A percentile compares a stretch with the other conserved stretches of the same genome.
These are phyloP conservation scores for Rhodomyrtus psidioides DNA, from an alignment of 441 rosid species.

Conservation along the genomic window DNA sequence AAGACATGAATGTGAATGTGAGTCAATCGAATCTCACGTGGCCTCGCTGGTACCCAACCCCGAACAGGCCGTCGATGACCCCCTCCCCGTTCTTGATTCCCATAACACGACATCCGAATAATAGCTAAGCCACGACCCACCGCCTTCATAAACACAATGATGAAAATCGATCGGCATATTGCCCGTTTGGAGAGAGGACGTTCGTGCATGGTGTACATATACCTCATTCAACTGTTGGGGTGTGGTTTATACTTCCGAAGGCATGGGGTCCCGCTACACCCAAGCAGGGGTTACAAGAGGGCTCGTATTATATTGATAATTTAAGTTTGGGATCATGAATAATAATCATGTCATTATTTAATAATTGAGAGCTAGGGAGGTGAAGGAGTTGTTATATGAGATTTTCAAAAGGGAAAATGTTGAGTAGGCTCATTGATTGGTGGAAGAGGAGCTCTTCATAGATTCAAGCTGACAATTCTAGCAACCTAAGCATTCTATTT, in stretches of 20 bases:
- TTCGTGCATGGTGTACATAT: background rate
- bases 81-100: background rate
- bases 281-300: too few species aligned
- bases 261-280: too few species aligned
- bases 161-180: background rate
- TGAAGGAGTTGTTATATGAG: background rate
- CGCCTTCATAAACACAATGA: background rate
- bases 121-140: background rate
- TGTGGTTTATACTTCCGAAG: too few species aligned
- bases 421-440: background rate
- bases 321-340: too few species aligned
- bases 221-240: background rate
- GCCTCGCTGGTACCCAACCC: slow-evolving; percentile 21
- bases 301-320: too few species aligned
- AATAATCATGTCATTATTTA: too few species aligned
- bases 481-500: background rate
- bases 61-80: slow-evolving; percentile 18
- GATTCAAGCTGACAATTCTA: background rate
- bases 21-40: slow-evolving; percentile 17
- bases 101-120: background rate
- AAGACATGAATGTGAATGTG: background rate
- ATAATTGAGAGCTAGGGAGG: too few species aligned
- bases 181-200: background rate
- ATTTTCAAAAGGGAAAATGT: background rate
- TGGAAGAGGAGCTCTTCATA: background rate